These are phyloP conservation scores for Paecilomyces sp. DNA, from an alignment of 2,329 filamentous ascomycete species.

Conservation along the genomic window DNA sequence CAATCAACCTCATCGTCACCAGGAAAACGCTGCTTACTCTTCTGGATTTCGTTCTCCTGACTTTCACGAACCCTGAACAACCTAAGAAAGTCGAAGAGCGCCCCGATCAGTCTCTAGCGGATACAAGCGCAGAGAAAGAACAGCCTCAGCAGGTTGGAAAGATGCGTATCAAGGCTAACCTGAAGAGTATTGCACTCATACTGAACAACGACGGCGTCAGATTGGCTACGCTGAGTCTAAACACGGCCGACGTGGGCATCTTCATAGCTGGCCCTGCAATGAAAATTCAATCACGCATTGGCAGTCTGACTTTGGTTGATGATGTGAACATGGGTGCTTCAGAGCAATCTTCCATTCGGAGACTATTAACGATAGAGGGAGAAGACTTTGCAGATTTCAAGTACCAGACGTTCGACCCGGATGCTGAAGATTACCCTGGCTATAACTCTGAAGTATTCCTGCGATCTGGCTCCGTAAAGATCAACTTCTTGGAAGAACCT, in stretches of 20 bases:
- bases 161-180: slow-evolving; percentile 84
- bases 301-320: slow-evolving; percentile 81
- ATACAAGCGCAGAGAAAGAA: slow-evolving; percentile 17
- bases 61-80: slow-evolving; percentile 65
- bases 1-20: slow-evolving; percentile 93
- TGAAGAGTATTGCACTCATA: slow-evolving; percentile 89
- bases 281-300: slow-evolving; percentile 78
- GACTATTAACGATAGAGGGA: slow-evolving; percentile 89
- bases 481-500: slow-evolving; percentile 95
- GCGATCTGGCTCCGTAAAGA: slow-evolving; percentile 86
- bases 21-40: slow-evolving; percentile 86
- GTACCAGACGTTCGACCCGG: slow-evolving; percentile 87
- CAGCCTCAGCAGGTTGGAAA: slow-evolving; percentile 52
- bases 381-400: slow-evolving; percentile 94
- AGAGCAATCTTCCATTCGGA: slow-evolving; percentile 70
- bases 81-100: slow-evolving; percentile 29
- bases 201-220: slow-evolving; percentile 97
- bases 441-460: slow-evolving; percentile 90
- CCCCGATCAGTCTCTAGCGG: slow-evolving; percentile 20
- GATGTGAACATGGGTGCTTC: slow-evolving; percentile 89
- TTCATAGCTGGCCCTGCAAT: slow-evolving; percentile 81
- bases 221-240: slow-evolving; percentile 84
- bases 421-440: slow-evolving; percentile 73
- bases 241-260: slow-evolving; percentile 83
- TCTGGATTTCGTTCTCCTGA: slow-evolving; percentile 87